phyloP scores from a whole-genome alignment of 495 filamentous ascomycete genomes.

The Neurospora sp. region DNA sequence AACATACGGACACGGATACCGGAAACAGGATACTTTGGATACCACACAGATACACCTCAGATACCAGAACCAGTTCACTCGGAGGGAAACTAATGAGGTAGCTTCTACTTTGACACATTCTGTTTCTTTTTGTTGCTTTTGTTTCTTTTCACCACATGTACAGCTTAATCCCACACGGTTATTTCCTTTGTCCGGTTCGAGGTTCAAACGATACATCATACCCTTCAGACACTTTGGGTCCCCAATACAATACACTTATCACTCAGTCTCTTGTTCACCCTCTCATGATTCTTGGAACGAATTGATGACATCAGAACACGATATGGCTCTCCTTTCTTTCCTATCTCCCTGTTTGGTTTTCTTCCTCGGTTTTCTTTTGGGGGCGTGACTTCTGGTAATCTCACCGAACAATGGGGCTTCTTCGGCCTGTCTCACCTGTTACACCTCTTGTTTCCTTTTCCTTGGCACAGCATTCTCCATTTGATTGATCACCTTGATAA shows the following conservation, averaged over 20 bases:
- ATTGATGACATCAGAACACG: not conserved
- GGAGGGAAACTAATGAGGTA: not conserved
- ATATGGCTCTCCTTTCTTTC: slow-evolving; percentile 8
- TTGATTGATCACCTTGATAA: not conserved
- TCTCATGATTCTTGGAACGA: not conserved
- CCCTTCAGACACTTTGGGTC: not conserved
- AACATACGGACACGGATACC: not conserved
- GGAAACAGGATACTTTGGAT: not conserved
- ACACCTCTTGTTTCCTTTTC: not conserved
- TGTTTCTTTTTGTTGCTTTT: not conserved
- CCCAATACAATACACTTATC: not conserved
- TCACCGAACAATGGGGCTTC: not conserved
- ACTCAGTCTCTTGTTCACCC: not conserved
- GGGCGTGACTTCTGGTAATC: not conserved
- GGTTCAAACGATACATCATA: not conserved
- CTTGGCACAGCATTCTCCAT: not conserved
- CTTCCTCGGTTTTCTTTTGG: not conserved
- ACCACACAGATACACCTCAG: not conserved
- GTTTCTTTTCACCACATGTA: not conserved
- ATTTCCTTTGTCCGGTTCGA: not conserved
- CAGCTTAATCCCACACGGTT: not conserved
- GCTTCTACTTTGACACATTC: not conserved
- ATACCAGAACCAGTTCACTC: not conserved
- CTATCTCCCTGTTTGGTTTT: slow-evolving; percentile 10
- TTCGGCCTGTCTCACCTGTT: not conserved